A percentile compares a stretch with the other conserved stretches of the same genome.
Conservation (phyloP, 106 monocot genomes). For the Platanthera zijinensis region DNA sequence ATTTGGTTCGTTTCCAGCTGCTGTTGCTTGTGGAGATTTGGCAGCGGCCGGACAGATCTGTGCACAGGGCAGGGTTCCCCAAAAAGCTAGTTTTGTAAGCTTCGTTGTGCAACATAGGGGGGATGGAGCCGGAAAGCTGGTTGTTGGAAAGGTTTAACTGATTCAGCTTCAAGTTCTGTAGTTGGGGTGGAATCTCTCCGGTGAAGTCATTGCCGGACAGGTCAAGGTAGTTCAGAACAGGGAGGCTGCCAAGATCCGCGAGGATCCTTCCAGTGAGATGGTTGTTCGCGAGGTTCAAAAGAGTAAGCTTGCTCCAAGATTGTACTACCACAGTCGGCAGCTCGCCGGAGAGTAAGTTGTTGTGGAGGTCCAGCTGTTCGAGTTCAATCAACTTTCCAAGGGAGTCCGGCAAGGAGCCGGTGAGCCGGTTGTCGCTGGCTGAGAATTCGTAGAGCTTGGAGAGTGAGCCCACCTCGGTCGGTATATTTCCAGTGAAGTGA, state of each 20-base stretch:
- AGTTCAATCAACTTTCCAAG: conserved; percentile 21
- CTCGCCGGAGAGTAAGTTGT: conserved; percentile 39
- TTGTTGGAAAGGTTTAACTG: conserved; percentile 53
- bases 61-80: conserved; percentile 50
- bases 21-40: neutral
- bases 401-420: conserved; percentile 22
- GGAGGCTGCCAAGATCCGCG: conserved; percentile 37
- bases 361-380: conserved; percentile 29
- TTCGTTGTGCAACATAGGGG: conserved; percentile 24
- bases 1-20: neutral
- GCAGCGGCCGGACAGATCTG: conserved; percentile 18
- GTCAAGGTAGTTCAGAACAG: conserved; percentile 55
- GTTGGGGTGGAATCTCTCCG: conserved; percentile 40
- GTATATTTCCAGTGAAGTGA: conserved; percentile 33
- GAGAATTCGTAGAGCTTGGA: conserved; percentile 25
- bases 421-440: conserved; percentile 27
- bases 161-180: conserved; percentile 48
- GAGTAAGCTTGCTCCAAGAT: conserved; percentile 29
- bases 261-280: conserved; percentile 38
- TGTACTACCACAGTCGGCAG: conserved; percentile 13
- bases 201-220: conserved; percentile 41
- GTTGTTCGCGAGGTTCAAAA: conserved; percentile 39
- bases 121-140: conserved; percentile 34
- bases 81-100: conserved; percentile 34
- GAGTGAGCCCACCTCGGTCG: conserved; percentile 22